Evolutionary conservation across 164 flowering plant genomes (phyloP).

Genomic region (Stephania japonica): DNA sequence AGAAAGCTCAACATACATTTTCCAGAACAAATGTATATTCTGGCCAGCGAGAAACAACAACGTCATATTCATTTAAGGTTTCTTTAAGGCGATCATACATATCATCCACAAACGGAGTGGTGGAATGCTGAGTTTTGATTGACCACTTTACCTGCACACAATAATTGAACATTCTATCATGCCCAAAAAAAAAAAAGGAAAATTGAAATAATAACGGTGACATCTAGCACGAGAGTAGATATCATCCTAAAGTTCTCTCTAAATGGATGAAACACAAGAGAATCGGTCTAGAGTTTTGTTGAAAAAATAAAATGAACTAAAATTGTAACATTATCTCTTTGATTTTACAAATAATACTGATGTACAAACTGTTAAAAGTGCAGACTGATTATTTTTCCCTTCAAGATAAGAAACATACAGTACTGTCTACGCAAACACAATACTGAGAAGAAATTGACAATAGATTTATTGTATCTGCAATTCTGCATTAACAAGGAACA

Average conservation of each 20-base stretch:
- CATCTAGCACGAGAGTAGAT: neutral
- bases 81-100: conserved; percentile 82
- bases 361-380: neutral
- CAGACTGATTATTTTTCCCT: neutral
- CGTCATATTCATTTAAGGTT: conserved; percentile 69
- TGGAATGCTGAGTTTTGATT: conserved; percentile 77
- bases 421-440: neutral
- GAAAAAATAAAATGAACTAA: neutral
- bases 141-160: conserved; percentile 85
- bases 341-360: neutral
- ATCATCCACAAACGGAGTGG: conserved; percentile 92
- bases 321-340: neutral
- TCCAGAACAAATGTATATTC: conserved; percentile 76
- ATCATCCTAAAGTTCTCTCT: neutral
- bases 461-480: neutral
- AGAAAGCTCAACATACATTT: conserved; percentile 45
- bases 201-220: neutral
- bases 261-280: neutral
- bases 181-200: neutral
- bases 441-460: neutral
- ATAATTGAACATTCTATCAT: neutral
- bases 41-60: conserved; percentile 91
- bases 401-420: neutral
- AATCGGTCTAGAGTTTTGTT: neutral
- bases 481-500: neutral